A percentile compares a stretch with the other conserved stretches of the same genome.
These are phyloP conservation scores for Cladophialophora yegresii DNA, from an alignment of 2,329 filamentous ascomycete genomes.

Conservation along the genomic window DNA sequence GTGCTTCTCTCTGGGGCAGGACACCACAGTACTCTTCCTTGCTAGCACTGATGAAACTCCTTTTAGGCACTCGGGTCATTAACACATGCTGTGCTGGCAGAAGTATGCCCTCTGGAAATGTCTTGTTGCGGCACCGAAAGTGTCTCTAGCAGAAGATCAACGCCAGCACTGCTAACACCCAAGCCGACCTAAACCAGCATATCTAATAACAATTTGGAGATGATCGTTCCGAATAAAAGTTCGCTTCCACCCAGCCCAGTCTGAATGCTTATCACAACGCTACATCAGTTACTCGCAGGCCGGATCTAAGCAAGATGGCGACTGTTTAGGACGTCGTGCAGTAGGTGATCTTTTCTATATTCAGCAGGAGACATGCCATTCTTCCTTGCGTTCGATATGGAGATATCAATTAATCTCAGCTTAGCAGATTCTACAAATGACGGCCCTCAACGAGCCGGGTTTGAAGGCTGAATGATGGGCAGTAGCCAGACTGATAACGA, in stretches of 20 bases:
- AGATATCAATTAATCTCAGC: not conserved
- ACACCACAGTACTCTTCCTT: not conserved
- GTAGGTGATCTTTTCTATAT: not conserved
- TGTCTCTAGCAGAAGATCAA: not conserved
- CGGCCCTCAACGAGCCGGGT: not conserved
- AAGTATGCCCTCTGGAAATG: conserved; percentile 9
- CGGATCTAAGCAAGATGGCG: not conserved
- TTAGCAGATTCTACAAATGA: not conserved
- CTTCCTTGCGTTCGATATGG: not conserved
- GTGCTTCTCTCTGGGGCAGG: not conserved
- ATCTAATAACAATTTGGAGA: not conserved
- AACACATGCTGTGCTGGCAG: conserved; percentile 11
- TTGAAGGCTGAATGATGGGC: not conserved
- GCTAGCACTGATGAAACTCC: not conserved
- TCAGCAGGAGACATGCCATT: not conserved
- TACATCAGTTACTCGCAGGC: not conserved
- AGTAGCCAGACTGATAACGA: not conserved
- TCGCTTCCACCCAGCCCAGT: not conserved
- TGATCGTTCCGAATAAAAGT: not conserved
- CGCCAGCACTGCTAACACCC: not conserved
- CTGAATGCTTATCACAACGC: conserved; percentile 1
- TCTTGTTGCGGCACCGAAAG: not conserved
- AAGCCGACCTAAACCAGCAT: not conserved
- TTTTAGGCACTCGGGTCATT: not conserved
- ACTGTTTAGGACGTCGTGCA: not conserved